Evolutionary conservation across 2,329 filamentous ascomycete genomes (phyloP).

Genomic region (Verticillium tricorpus): DNA sequence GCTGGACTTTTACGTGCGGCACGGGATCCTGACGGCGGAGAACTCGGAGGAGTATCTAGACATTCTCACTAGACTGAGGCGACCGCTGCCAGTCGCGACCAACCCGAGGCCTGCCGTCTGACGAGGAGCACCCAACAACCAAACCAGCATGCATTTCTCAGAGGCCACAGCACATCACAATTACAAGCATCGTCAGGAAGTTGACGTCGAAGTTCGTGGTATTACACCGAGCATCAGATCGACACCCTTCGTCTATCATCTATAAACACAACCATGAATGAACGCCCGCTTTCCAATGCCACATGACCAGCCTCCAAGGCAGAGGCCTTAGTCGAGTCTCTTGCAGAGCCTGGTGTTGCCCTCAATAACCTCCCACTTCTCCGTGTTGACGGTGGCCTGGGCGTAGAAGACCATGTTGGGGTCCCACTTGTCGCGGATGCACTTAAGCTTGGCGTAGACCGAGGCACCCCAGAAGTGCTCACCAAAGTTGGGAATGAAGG

Average conservation of each 20-base stretch:
- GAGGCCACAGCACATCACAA: not conserved
- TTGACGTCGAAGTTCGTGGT: not conserved
- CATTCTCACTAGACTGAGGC: slow-evolving; percentile 47
- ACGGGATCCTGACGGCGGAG: slow-evolving; percentile 68
- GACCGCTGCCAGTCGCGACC: slow-evolving; percentile 35
- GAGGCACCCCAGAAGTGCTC: slow-evolving; percentile 31
- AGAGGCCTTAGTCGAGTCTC: not conserved
- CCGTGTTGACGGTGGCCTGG: slow-evolving; percentile 37
- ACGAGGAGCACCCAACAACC: not conserved
- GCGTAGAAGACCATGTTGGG: slow-evolving; percentile 36
- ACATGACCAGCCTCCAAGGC: not conserved
- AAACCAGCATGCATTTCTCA: not conserved
- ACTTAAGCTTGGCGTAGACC: slow-evolving; percentile 28
- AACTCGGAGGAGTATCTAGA: slow-evolving; percentile 70
- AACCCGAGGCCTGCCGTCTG: not conserved
- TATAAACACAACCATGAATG: not conserved
- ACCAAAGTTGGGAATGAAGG: slow-evolving; percentile 30
- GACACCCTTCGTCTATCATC: not conserved
- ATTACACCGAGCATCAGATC: not conserved
- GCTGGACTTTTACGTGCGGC: slow-evolving; percentile 77
- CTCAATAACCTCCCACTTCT: slow-evolving; percentile 35
- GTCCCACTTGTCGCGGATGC: slow-evolving; percentile 40
- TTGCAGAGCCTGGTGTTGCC: slow-evolving; percentile 35
- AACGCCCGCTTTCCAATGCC: not conserved
- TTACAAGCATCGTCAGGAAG: not conserved